Evolutionary conservation across 352 stramenopile species (phyloP).

Genomic region (Vaucheria bursata): DNA sequence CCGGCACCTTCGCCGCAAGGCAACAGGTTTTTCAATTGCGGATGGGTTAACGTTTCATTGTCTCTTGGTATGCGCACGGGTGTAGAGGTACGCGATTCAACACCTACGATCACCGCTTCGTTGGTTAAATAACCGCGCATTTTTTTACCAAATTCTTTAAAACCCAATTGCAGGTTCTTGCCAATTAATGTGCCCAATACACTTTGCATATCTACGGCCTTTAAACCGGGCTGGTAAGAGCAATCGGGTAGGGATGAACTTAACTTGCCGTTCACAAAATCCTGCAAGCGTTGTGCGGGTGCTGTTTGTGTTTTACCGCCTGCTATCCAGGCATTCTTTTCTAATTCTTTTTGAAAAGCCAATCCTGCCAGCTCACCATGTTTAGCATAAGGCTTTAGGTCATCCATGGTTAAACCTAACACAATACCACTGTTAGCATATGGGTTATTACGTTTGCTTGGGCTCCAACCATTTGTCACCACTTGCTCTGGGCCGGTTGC

Average conservation of each 20-base stretch:
- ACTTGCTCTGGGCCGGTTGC: not conserved
- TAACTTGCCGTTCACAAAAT: no score
- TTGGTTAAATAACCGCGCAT: not conserved
- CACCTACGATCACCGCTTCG: not conserved
- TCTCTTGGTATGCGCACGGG: not conserved
- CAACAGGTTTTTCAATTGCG: constrained; percentile 47
- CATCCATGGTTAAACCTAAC: not conserved
- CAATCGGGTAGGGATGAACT: no score
- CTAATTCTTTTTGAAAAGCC: not conserved
- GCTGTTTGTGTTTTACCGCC: not conserved
- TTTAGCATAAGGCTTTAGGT: no score
- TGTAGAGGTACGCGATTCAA: not conserved
- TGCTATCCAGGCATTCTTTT: not conserved
- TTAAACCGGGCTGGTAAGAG: no score
- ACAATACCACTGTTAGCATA: not conserved
- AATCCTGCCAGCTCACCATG: not conserved
- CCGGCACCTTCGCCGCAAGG: constrained; percentile 60
- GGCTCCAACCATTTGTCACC: not conserved
- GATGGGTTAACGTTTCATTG: no score
- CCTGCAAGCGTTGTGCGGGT: not conserved
- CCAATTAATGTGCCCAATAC: no score
- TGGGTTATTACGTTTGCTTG: not conserved
- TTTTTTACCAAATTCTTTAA: no score
- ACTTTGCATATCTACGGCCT: no score
- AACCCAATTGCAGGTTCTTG: no score